Percentiles rank a stretch among this genome's conserved stretches.
phyloP scores from a whole-genome alignment of 73 alveolate species.

The Paramecium biaurelia region DNA sequence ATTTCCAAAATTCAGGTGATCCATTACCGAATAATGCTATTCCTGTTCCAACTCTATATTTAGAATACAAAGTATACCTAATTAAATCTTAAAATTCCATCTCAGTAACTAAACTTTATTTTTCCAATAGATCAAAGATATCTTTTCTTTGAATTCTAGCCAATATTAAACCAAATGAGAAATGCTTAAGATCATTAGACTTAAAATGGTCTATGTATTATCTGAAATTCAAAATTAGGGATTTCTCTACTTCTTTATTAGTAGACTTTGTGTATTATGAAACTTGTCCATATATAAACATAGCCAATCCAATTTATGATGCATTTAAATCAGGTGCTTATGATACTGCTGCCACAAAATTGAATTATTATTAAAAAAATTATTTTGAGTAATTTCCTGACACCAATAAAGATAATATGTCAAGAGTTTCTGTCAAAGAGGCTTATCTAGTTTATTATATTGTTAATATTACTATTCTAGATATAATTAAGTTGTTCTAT shows the following conservation, averaged over 20 bases:
- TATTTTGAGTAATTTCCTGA: not conserved
- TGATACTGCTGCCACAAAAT: slow-evolving; percentile 3
- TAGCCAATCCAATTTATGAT: not conserved
- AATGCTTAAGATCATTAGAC: not conserved
- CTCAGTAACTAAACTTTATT: not conserved
- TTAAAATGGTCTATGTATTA: not conserved
- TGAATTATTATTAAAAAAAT: not conserved
- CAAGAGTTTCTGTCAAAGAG: not conserved
- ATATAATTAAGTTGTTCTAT: slow-evolving; percentile 18
- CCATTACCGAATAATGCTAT: not conserved
- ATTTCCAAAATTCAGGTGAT: not conserved
- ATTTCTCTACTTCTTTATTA: not conserved
- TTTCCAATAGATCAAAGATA: not conserved
- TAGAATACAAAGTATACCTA: not conserved
- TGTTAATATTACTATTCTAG: not conserved
- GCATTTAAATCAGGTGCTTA: not conserved
- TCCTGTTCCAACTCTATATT: slow-evolving; percentile 1
- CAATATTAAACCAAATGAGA: not conserved
- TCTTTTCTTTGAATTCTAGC: not conserved
- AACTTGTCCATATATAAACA: not conserved
- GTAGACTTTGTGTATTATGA: not conserved
- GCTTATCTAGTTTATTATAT: not conserved
- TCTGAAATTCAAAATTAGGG: not conserved
- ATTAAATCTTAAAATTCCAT: not conserved
- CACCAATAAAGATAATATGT: not conserved